These are phyloP conservation scores for Kwoniella europaea DNA, from an alignment of 768 basidiomycete species.

Conservation along the genomic window DNA sequence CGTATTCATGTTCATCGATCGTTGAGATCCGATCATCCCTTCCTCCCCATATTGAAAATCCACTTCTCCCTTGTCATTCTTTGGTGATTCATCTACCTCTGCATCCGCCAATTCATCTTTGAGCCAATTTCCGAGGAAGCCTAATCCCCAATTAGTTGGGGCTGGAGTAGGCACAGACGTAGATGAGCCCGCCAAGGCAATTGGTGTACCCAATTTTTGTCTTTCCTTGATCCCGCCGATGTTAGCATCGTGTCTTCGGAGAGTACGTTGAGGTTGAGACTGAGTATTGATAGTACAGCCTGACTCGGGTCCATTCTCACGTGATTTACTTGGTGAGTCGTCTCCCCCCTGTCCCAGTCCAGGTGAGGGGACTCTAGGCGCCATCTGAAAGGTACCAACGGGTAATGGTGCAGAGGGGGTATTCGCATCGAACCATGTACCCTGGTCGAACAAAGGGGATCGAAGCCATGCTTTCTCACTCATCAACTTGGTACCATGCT, in stretches of 20 bases:
- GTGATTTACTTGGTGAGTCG: slow-evolving; percentile 7
- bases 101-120: slow-evolving; percentile 16
- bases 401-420: slow-evolving; percentile 22
- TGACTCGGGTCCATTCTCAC: slow-evolving; percentile 1
- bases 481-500: slow-evolving; percentile 32
- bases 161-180: slow-evolving; percentile 8
- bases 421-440: slow-evolving; percentile 20
- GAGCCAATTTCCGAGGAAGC: slow-evolving; percentile 39
- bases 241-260: slow-evolving; percentile 10
- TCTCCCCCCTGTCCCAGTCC: background rate
- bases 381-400: slow-evolving; percentile 2
- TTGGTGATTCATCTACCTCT: background rate
- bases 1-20: slow-evolving; percentile 10
- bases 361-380: slow-evolving; percentile 18
- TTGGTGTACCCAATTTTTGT: slow-evolving; percentile 1
- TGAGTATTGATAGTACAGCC: background rate
- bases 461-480: slow-evolving; percentile 43
- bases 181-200: background rate
- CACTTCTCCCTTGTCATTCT: background rate
- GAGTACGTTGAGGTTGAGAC: background rate
- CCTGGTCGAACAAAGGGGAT: slow-evolving; percentile 25
- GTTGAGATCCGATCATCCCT: slow-evolving; percentile 12
- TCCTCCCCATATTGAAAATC: slow-evolving; percentile 38
- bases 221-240: background rate
- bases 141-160: slow-evolving; percentile 37